phyloP scores from a whole-genome alignment of 352 stramenopile species.

The Pythium sp. region DNA sequence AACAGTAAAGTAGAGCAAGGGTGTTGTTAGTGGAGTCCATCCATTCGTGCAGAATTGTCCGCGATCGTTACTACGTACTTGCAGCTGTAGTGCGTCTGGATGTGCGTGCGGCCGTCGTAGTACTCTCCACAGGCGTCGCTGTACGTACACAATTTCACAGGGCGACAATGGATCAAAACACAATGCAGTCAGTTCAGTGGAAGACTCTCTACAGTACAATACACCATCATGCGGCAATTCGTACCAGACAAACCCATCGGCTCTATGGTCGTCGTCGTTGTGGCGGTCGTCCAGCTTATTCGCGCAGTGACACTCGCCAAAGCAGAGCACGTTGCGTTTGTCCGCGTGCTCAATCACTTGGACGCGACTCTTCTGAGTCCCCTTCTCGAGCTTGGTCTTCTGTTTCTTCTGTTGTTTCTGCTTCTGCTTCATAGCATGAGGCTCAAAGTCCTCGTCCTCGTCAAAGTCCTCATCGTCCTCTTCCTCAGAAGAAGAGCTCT shows the following conservation, averaged over 20 bases:
- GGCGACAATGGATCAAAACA: background rate
- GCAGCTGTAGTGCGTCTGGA: constrained; percentile 17
- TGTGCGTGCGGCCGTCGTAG: background rate
- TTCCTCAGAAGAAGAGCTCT: background rate
- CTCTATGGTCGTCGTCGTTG: constrained; percentile 7
- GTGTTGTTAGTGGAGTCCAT: background rate
- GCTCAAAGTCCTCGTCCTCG: constrained; percentile 10
- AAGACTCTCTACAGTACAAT: background rate
- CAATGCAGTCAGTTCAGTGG: background rate
- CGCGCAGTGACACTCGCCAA: constrained; percentile 29
- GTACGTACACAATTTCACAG: too few relatives aligned
- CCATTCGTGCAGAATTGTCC: too few relatives aligned
- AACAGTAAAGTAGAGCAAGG: constrained; percentile 1
- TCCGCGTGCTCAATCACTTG: constrained; percentile 29
- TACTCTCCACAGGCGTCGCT: constrained; percentile 14
- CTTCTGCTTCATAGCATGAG: constrained; percentile 6
- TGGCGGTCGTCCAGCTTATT: constrained; percentile 17
- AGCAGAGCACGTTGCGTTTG: constrained; percentile 30
- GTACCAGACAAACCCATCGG: constrained; percentile 20
- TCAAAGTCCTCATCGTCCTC: background rate
- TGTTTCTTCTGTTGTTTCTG: constrained; percentile 12
- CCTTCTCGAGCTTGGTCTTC: background rate
- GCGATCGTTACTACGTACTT: constrained; percentile 14
- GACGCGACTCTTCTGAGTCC: background rate
- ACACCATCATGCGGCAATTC: background rate